Base-by-base conservation (phyloP, 495 filamentous ascomycete genomes). In the Parathielavia appendiculata region DNA sequence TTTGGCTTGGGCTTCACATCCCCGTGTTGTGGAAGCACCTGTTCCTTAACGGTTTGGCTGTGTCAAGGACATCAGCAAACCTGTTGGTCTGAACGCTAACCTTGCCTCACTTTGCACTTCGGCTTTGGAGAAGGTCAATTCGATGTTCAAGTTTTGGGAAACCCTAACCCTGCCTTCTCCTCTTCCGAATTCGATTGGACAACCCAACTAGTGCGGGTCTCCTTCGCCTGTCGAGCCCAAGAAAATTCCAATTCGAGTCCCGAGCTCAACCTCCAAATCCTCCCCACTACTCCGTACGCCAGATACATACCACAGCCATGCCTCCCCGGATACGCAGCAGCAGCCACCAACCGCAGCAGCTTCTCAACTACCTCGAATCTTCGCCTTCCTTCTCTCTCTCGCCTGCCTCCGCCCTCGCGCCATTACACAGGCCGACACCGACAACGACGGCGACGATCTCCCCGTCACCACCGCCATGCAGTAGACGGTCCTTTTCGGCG, bases 281-380 rank as follows among this genome's bases (percentile, higher is more conserved):
- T 45, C 57, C 54, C 35, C 45, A 17, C 60, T 38, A 52, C 56
- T 30, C 57, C 40, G n/a, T n/a, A n/a, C n/a, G 39, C 55, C 41
- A 44, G 32, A 55, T 46, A 59, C 32, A 36, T 39, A 57, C 36
- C 54, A 26, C 54, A 50, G 32, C 53, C 32, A 71, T 71, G 68
- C 66, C 68, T 22, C 66, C 68, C 32, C 68, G 66, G 64, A 61
- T 69, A 67, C 57, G 47, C 23, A 51, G 56, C 64, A 54, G 60
- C 68, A 50, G 57, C 57, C 54, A 49, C 56, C 58, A 49, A 35
- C 49, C 60, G 43, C 49, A 61, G 51, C 56, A 40, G 64, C 57
- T 67, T 47, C 61, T 65, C 54, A 62, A 51, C 51, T 63, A 38
- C 48, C 55, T 64, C 51, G 63, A 69, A 17, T 38, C 38, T 10